phyloP scores from a whole-genome alignment of 1,139 yeast genomes.

The Hyphopichia fennica region DNA sequence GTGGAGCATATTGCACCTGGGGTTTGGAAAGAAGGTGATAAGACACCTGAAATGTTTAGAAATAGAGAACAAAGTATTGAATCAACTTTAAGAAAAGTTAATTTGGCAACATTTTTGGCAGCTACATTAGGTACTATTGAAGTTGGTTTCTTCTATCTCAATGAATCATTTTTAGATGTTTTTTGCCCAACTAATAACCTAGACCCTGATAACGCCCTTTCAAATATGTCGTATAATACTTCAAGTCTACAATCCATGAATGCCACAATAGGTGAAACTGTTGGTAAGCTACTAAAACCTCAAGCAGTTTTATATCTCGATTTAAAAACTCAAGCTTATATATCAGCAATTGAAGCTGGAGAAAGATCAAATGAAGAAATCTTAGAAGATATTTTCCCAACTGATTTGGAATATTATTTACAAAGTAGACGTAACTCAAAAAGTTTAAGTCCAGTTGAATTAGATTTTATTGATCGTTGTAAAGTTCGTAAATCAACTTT shows the following conservation, averaged over 20 bases:
- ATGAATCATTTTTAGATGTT: slow-evolving; percentile 79
- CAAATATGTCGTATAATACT: slow-evolving; percentile 36
- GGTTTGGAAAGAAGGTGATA: slow-evolving; percentile 63
- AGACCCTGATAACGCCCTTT: slow-evolving; percentile 42
- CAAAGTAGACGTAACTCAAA: slow-evolving; percentile 21
- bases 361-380: slow-evolving; percentile 68
- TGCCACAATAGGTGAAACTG: slow-evolving; percentile 39
- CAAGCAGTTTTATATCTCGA: slow-evolving; percentile 81
- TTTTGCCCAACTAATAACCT: slow-evolving; percentile 67
- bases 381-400: slow-evolving; percentile 75
- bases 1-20: slow-evolving; percentile 65
- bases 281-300: slow-evolving; percentile 68
- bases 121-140: slow-evolving; percentile 84
- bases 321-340: slow-evolving; percentile 91
- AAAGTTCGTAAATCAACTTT: slow-evolving; percentile 65
- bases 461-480: slow-evolving; percentile 71
- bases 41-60: slow-evolving; percentile 56
- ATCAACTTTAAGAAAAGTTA: slow-evolving; percentile 75
- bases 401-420: slow-evolving; percentile 52
- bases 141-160: slow-evolving; percentile 82
- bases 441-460: slow-evolving; percentile 63
- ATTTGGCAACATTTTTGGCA: slow-evolving; percentile 80
- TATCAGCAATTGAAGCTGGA: slow-evolving; percentile 78
- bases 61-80: slow-evolving; percentile 66
- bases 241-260: slow-evolving; percentile 39